These are phyloP conservation scores for Daedalea quercina DNA, from an alignment of 768 basidiomycete genomes.

Conservation along the genomic window DNA sequence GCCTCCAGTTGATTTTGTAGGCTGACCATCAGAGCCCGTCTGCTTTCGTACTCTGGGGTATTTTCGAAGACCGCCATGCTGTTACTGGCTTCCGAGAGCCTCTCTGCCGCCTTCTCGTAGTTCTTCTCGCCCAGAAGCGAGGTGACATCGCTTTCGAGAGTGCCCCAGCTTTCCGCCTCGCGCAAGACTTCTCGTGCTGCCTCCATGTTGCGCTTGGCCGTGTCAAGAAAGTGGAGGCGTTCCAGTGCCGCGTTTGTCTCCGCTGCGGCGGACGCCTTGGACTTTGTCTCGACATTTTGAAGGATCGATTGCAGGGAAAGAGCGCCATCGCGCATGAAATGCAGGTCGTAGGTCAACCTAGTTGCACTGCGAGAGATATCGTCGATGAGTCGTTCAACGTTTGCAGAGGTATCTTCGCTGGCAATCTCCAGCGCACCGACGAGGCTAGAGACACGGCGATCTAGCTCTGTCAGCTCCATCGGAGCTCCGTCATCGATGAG, in stretches of 20 bases:
- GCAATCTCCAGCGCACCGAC: slow-evolving; percentile 80
- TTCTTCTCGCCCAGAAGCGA: slow-evolving; percentile 71
- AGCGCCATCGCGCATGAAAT: slow-evolving; percentile 94
- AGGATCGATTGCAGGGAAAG: slow-evolving; percentile 66
- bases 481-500: neutral
- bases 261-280: slow-evolving; percentile 43
- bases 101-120: slow-evolving; percentile 87
- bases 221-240: slow-evolving; percentile 74
- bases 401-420: slow-evolving; percentile 79
- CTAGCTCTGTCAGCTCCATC: slow-evolving; percentile 40
- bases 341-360: slow-evolving; percentile 89
- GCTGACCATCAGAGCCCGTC: slow-evolving; percentile 80
- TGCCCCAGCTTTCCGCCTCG: slow-evolving; percentile 96
- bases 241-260: slow-evolving; percentile 66
- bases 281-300: slow-evolving; percentile 50
- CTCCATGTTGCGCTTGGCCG: slow-evolving; percentile 82
- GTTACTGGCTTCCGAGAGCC: slow-evolving; percentile 82
- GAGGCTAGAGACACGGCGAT: slow-evolving; percentile 68
- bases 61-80: slow-evolving; percentile 92
- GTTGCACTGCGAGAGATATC: slow-evolving; percentile 91
- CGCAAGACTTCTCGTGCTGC: slow-evolving; percentile 81
- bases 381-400: slow-evolving; percentile 84
- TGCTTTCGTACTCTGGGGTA: slow-evolving; percentile 83
- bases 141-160: slow-evolving; percentile 88
- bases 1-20: slow-evolving; percentile 96